phyloP scores from a whole-genome alignment of 495 filamentous ascomycete species.

The Tetracladium marchalianum region DNA sequence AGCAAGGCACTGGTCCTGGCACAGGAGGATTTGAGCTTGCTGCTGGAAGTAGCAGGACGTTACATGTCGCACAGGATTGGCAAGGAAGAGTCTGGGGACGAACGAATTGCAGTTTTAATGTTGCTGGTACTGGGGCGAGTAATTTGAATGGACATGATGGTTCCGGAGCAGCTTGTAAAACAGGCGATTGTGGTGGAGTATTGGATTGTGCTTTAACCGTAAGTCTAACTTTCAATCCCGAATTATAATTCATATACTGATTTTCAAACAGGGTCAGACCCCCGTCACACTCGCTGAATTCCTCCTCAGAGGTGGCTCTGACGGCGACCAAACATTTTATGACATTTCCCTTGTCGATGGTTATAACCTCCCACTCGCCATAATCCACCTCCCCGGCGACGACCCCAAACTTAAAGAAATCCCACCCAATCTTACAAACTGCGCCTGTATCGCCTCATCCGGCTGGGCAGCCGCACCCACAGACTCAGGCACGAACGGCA shows the following conservation, averaged over 20 bases:
- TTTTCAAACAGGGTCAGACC: constrained; percentile 39
- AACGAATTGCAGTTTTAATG: constrained; percentile 69
- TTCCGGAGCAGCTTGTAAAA: constrained; percentile 47
- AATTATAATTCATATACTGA: constrained; percentile 5
- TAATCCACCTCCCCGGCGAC: constrained; percentile 47
- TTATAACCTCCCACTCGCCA: constrained; percentile 67
- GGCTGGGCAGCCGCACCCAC: constrained; percentile 39
- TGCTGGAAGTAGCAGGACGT: constrained; percentile 34
- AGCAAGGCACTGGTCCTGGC: constrained; percentile 51
- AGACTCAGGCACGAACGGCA: constrained; percentile 20
- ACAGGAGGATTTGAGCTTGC: constrained; percentile 53
- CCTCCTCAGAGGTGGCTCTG: constrained; percentile 50
- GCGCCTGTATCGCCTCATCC: constrained; percentile 57
- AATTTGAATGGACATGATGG: constrained; percentile 28
- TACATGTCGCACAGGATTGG: constrained; percentile 60
- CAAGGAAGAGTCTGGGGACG: constrained; percentile 72
- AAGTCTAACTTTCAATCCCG: constrained; percentile 18
- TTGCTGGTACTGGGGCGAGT: constrained; percentile 39
- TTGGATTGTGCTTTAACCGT: constrained; percentile 56
- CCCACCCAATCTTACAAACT: constrained; percentile 64
- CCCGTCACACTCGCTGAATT: constrained; percentile 70
- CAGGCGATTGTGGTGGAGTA: constrained; percentile 63
- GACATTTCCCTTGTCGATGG: constrained; percentile 81
- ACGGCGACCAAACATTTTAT: constrained; percentile 58
- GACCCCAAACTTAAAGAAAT: constrained; percentile 45